Evolutionary conservation across 495 filamentous ascomycete species (phyloP).

Genomic region (Penicillium paradoxum): DNA sequence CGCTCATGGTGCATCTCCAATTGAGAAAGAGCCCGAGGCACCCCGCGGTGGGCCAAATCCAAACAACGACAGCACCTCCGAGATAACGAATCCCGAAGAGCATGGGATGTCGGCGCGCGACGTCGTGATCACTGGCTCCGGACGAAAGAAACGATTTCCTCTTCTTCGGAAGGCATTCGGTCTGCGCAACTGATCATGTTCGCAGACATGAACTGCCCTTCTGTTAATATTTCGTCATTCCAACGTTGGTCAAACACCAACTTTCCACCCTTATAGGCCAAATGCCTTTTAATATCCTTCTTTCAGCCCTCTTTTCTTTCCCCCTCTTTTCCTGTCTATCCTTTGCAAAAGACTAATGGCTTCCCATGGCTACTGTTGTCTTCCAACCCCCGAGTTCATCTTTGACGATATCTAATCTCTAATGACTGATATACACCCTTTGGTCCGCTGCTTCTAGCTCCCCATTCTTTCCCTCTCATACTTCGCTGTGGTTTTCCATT

Average conservation of each 20-base stretch:
- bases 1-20: conserved; percentile 3
- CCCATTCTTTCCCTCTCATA: neutral
- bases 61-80: conserved; percentile 16
- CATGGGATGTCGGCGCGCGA: conserved; percentile 19
- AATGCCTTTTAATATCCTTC: conserved; percentile 13
- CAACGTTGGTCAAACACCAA: neutral
- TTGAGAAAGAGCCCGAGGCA: conserved; percentile 11
- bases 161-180: conserved; percentile 47
- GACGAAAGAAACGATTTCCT: conserved; percentile 49
- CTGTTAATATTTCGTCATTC: neutral
- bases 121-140: conserved; percentile 35
- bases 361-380: neutral
- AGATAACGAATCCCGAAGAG: conserved; percentile 18
- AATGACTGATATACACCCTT: conserved; percentile 21
- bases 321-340: conserved; percentile 8
- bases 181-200: conserved; percentile 28
- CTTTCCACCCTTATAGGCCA: conserved; percentile 1
- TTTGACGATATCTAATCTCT: conserved; percentile 26
- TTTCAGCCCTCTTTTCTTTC: conserved; percentile 5
- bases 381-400: conserved; percentile 3
- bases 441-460: neutral
- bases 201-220: neutral
- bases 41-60: conserved; percentile 19
- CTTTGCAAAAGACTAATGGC: neutral
- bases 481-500: conserved; percentile 1